Percentiles rank a stretch among this genome's conserved stretches.
Conservation (phyloP, 176 grass and related monocot genomes). For the Lolium perenne region DNA sequence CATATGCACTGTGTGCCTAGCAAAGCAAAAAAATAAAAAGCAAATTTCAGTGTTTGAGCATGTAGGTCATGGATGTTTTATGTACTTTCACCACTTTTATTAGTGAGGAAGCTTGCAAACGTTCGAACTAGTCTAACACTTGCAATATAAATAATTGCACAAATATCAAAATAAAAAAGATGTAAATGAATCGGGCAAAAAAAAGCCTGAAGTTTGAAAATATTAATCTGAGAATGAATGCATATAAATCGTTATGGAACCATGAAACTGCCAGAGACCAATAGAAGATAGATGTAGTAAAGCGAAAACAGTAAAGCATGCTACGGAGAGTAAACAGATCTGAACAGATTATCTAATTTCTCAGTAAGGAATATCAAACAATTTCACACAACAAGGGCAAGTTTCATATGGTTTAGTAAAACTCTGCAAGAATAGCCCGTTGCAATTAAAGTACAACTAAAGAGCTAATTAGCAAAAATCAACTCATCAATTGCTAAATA, state of each 20-base stretch:
- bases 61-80: not conserved
- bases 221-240: slow-evolving; percentile 1
- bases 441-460: slow-evolving; percentile 10
- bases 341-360: not conserved
- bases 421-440: not conserved
- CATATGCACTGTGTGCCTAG: not conserved
- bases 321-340: not conserved
- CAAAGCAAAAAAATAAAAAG: not conserved
- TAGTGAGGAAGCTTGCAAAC: not conserved
- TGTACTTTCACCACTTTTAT: not conserved
- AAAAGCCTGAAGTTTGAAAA: slow-evolving; percentile 19
- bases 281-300: slow-evolving; percentile 12
- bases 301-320: not conserved
- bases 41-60: slow-evolving; percentile 26
- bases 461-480: not conserved
- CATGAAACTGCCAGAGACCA: not conserved
- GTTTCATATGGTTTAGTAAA: not conserved
- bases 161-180: slow-evolving; percentile 16
- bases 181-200: slow-evolving; percentile 9
- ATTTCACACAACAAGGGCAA: not conserved
- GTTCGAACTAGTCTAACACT: slow-evolving; percentile 13
- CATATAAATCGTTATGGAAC: slow-evolving; percentile 21
- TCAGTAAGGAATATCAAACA: slow-evolving; percentile 10
- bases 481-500: slow-evolving; percentile 10
- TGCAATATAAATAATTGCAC: slow-evolving; percentile 14